Evolutionary conservation across 2,329 filamentous ascomycete species (phyloP).

Genomic region (Cadophora gregata): DNA sequence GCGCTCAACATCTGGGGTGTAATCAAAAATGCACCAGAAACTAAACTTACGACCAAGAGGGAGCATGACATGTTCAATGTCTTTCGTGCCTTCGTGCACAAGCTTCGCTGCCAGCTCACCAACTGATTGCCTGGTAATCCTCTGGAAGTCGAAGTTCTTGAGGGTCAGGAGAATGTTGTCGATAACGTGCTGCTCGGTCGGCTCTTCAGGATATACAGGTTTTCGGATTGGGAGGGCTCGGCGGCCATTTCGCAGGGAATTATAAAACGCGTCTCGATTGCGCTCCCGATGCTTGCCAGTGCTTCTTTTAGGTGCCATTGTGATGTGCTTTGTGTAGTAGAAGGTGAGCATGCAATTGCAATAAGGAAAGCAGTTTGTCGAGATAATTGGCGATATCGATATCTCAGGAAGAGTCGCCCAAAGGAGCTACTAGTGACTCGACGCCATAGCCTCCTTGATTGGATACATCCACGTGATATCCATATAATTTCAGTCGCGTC

Average conservation of each 20-base stretch:
- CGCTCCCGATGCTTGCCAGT: neutral
- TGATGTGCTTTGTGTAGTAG: neutral
- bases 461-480: no score
- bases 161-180: neutral
- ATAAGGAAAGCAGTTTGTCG: neutral
- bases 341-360: neutral
- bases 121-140: neutral
- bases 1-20: no score
- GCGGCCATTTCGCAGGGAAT: constrained; percentile 7
- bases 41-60: constrained; percentile 11
- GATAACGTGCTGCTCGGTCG: neutral
- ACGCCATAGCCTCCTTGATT: no score
- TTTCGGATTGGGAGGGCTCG: constrained; percentile 1
- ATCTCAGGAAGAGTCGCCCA: neutral
- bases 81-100: neutral
- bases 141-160: constrained; percentile 10
- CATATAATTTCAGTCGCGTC: no score
- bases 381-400: neutral
- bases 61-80: neutral
- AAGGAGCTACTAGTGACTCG: no score
- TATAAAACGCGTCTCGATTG: neutral
- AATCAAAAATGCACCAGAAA: neutral
- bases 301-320: neutral
- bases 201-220: neutral
- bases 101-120: neutral